These are phyloP conservation scores for Beauveria asiatica DNA, from an alignment of 2,329 filamentous ascomycete species.

Conservation along the genomic window DNA sequence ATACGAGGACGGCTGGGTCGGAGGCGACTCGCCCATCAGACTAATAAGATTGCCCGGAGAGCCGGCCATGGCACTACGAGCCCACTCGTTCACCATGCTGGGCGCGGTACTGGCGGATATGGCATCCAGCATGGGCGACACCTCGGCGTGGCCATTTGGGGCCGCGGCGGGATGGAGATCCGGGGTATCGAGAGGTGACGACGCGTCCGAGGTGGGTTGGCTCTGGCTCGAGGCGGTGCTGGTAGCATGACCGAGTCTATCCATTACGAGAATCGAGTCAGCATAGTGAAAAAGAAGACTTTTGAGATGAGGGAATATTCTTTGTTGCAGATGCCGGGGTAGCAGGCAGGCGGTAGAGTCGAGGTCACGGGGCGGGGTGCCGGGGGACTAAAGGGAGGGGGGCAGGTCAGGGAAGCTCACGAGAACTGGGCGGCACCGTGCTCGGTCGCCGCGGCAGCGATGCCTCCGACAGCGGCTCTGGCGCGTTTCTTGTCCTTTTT, in stretches of 20 bases:
- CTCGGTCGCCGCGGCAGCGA: constrained; percentile 45
- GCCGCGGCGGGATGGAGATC: constrained; percentile 33
- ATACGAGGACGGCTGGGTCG: constrained; percentile 34
- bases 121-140: constrained; percentile 40
- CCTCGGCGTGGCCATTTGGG: constrained; percentile 33
- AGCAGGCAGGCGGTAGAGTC: constrained; percentile 11
- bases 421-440: constrained; percentile 43
- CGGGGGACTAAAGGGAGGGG: constrained; percentile 19
- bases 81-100: constrained; percentile 40
- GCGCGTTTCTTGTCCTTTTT: constrained; percentile 49
- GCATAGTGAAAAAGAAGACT: background rate
- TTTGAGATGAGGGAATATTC: constrained; percentile 1
- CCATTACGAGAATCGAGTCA: constrained; percentile 7
- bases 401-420: constrained; percentile 30
- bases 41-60: constrained; percentile 36
- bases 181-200: constrained; percentile 37
- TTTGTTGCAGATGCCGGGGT: background rate
- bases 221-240: constrained; percentile 24
- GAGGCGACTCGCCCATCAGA: constrained; percentile 33
- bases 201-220: constrained; percentile 32
- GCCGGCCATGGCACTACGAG: constrained; percentile 33
- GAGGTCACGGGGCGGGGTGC: constrained; percentile 15
- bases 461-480: constrained; percentile 42
- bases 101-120: constrained; percentile 39
- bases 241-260: constrained; percentile 25